Conservation (phyloP, 352 stramenopile genomes). For the Globisporangium solare region DNA sequence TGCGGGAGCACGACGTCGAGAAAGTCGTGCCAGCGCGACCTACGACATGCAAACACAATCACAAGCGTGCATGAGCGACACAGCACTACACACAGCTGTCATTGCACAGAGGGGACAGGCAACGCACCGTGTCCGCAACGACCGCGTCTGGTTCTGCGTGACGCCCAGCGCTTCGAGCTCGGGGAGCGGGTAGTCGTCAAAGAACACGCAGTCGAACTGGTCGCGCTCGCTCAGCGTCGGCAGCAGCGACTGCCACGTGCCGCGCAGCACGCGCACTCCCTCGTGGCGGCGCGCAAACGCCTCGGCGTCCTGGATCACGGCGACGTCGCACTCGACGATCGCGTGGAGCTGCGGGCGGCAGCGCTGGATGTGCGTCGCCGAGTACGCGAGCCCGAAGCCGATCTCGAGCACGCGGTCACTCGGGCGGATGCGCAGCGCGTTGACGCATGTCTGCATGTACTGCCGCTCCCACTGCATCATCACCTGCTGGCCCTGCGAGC, state of each 20-base stretch:
- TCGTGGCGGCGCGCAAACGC: conserved; percentile 35
- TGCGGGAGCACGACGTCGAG: conserved; percentile 50
- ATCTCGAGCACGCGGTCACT: conserved; percentile 77
- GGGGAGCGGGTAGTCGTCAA: conserved; percentile 75
- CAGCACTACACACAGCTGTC: background rate
- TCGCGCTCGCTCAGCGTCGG: conserved; percentile 21
- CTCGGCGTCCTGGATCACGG: conserved; percentile 39
- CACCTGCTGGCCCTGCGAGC: conserved; percentile 73
- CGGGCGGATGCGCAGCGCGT: conserved; percentile 42
- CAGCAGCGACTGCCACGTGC: conserved; percentile 67
- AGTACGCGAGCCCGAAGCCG: conserved; percentile 83
- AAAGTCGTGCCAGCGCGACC: conserved; percentile 72
- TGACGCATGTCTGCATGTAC: conserved; percentile 79
- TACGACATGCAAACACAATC: conserved; percentile 1
- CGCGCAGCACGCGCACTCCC: conserved; percentile 45
- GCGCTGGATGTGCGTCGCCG: conserved; percentile 61
- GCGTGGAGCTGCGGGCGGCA: conserved; percentile 48
- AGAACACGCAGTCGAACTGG: conserved; percentile 77
- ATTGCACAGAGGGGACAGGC: background rate
- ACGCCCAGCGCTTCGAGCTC: conserved; percentile 30
- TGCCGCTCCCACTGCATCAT: conserved; percentile 88
- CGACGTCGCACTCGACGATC: conserved; percentile 77
- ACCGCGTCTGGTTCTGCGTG: conserved; percentile 15
- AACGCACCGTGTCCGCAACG: conserved; percentile 8
- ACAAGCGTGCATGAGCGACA: background rate